These are phyloP conservation scores for Hymenoscyphus scutula DNA, from an alignment of 2,329 filamentous ascomycete species.

Conservation along the genomic window DNA sequence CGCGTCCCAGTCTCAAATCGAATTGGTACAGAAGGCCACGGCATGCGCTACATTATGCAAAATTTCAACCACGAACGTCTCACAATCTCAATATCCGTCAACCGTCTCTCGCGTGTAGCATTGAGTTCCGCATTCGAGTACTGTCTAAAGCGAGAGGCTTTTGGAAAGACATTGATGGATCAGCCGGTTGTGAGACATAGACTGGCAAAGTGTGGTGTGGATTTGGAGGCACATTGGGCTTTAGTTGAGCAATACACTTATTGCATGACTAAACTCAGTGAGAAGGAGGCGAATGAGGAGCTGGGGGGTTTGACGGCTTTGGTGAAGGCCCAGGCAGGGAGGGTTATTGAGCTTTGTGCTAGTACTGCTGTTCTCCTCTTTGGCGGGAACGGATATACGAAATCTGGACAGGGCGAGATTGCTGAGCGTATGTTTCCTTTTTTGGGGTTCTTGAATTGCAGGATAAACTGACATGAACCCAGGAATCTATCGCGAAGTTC, in stretches of 20 bases:
- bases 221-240: slow-evolving; percentile 67
- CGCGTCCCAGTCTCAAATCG: slow-evolving; percentile 68
- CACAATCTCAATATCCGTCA: slow-evolving; percentile 62
- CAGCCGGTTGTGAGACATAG: slow-evolving; percentile 72
- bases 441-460: background rate
- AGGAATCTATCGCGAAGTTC: slow-evolving; percentile 64
- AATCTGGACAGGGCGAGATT: slow-evolving; percentile 67
- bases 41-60: slow-evolving; percentile 73
- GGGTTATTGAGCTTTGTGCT: slow-evolving; percentile 70
- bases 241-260: slow-evolving; percentile 73
- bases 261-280: slow-evolving; percentile 60
- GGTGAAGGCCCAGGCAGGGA: slow-evolving; percentile 69
- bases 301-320: slow-evolving; percentile 71
- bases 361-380: slow-evolving; percentile 68
- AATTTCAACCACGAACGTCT: slow-evolving; percentile 80
- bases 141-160: slow-evolving; percentile 63
- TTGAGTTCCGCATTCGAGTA: slow-evolving; percentile 60
- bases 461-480: background rate
- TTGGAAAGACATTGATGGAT: slow-evolving; percentile 67
- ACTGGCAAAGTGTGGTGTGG: slow-evolving; percentile 66
- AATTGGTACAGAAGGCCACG: slow-evolving; percentile 66
- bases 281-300: slow-evolving; percentile 58
- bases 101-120: slow-evolving; percentile 60
- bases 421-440: slow-evolving; percentile 55
- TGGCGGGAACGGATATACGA: slow-evolving; percentile 71